Evolutionary conservation across 1,284 basidiomycete genomes (phyloP), one percentile per base, ranked within the genome.

Genomic region (Pseudozyma sp.): DNA sequence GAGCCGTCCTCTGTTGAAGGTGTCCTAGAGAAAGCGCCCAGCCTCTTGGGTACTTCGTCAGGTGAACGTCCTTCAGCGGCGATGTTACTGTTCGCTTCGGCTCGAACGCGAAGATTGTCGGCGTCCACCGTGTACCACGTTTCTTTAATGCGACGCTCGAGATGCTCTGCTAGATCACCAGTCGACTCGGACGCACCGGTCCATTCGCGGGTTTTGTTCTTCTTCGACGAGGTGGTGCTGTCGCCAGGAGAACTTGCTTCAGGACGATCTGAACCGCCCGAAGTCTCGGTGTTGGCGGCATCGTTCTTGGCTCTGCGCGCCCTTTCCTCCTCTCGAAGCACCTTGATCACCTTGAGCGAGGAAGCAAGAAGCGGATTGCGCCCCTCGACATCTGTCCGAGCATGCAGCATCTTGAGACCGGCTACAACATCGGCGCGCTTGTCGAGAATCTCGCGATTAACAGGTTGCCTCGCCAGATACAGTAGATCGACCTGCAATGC

Each of bases 271-370:
- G 72, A 70, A 0, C 34, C 47, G 19, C 21, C 40, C 5, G 67
- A 47, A 2, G 38, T 51, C 21, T 44, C 65, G 7, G 48, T 31
- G 13, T 31, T 11, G 16, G 39, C 51, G 2, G 36, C 25, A 14
- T 31, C 25, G 25, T 54, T 40, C 40, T 50, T 59, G 45, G 44
- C 34, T 11, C 68, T 40, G 18, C 73, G 68, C 7, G 73, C 64
- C 36, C 52, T 59, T 40, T 76, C 73, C 18, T 71, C 73, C 43
- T 68, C 60, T 5, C 73, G 44, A 8, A 76, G 69, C 45, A 67
- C 64, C 52, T 71, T 76, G 64, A 76, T 76, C 49, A 76, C 68
- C 45, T 76, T 67, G 58, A 76, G 68, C 53, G 73, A 71, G 5
- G 64, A 68, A 13, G 73, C 73, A 2, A 76, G 61, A 19, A 68